Percentiles rank a stretch among this genome's conserved stretches.
phyloP scores from a whole-genome alignment of 164 flowering plant genomes.

The Berberis vulgaris region DNA sequence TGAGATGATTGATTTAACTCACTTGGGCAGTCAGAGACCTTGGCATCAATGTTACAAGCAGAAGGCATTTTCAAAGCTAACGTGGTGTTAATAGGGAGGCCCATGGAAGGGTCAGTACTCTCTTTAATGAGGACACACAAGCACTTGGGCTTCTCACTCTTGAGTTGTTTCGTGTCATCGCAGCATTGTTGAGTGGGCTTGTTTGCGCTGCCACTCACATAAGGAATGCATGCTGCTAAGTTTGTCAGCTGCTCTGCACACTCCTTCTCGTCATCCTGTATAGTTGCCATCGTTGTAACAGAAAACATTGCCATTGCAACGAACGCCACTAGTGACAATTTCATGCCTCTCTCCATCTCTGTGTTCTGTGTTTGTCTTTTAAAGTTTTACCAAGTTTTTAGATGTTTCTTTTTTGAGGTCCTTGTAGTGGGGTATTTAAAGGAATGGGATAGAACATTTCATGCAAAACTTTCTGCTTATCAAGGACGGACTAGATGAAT shows the following conservation, averaged over 20 bases:
- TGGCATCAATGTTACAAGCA: conserved; percentile 49
- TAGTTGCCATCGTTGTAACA: conserved; percentile 16
- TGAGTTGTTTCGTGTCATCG: conserved; percentile 37
- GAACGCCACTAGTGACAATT: conserved; percentile 7
- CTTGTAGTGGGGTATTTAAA: conserved; percentile 4
- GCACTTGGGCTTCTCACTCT: conserved; percentile 42
- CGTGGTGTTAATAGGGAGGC: conserved; percentile 55
- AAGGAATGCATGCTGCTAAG: conserved; percentile 53
- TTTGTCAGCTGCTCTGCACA: conserved; percentile 45
- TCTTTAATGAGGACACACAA: conserved; percentile 51
- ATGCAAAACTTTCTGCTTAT: too few species aligned
- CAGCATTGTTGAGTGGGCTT: conserved; percentile 53
- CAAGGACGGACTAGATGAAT: too few species aligned
- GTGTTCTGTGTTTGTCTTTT: neutral
- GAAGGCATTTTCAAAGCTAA: conserved; percentile 53
- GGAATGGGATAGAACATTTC: neutral
- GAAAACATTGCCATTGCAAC: conserved; percentile 7
- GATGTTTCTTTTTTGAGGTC: neutral
- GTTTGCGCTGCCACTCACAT: conserved; percentile 46
- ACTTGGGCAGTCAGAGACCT: conserved; percentile 58
- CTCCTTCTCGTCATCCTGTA: conserved; percentile 42
- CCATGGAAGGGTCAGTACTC: conserved; percentile 52
- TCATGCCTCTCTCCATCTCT: conserved; percentile 16
- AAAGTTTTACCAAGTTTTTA: neutral
- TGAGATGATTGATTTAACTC: conserved; percentile 1